Evolutionary conservation across 495 filamentous ascomycete species (phyloP).

Genomic region (Penicillium canescens): DNA sequence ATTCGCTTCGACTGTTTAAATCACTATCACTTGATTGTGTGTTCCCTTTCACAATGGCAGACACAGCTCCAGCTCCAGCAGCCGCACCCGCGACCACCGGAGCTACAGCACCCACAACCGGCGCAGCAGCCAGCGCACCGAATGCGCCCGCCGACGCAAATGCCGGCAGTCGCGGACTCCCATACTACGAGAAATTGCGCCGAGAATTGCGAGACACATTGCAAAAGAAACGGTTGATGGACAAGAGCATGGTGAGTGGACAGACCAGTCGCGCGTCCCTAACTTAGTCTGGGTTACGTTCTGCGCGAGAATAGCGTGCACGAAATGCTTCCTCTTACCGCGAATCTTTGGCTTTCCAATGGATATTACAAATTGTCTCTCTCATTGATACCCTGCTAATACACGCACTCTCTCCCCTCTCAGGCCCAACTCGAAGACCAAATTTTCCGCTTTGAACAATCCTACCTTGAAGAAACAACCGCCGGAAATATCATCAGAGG

Average conservation of each 20-base stretch:
- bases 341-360: not conserved
- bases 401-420: not conserved
- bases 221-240: constrained; percentile 64
- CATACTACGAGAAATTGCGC: constrained; percentile 73
- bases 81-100: constrained; percentile 20
- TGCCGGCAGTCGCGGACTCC: constrained; percentile 49
- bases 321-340: too few species aligned
- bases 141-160: constrained; percentile 35
- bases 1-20: not conserved
- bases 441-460: constrained; percentile 80
- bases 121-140: constrained; percentile 25
- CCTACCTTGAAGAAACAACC: constrained; percentile 88
- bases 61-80: constrained; percentile 46
- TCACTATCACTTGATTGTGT: not conserved
- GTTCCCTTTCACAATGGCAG: constrained; percentile 44
- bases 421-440: constrained; percentile 73
- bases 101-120: constrained; percentile 17
- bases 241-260: constrained; percentile 59
- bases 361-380: not conserved
- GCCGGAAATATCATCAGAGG: constrained; percentile 94
- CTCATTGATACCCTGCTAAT: constrained; percentile 2
- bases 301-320: not conserved
- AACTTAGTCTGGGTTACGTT: not conserved
- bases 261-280: not conserved
- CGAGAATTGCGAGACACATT: constrained; percentile 68